These are phyloP conservation scores for Combretum micranthum DNA, from an alignment of 345 rosid genomes.

Conservation along the genomic window DNA sequence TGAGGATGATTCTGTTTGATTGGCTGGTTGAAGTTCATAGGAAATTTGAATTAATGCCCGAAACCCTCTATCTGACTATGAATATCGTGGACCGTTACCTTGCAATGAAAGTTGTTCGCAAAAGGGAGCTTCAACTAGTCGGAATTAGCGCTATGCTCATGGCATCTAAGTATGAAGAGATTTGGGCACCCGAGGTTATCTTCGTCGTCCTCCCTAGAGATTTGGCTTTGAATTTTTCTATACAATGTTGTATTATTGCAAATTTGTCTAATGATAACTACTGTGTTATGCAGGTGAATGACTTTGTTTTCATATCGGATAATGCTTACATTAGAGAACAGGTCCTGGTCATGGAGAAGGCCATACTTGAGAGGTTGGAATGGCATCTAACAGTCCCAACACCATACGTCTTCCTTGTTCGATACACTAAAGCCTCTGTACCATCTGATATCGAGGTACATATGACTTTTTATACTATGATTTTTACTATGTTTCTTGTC, in stretches of 20 bases:
- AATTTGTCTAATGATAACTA: neutral
- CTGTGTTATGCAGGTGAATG: constrained; percentile 51
- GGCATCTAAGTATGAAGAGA: constrained; percentile 94
- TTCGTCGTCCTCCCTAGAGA: neutral
- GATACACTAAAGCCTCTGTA: constrained; percentile 69
- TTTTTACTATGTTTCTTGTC: neutral
- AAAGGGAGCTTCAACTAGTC: constrained; percentile 71
- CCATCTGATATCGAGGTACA: constrained; percentile 49
- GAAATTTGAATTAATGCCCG: constrained; percentile 77
- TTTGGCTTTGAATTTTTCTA: neutral
- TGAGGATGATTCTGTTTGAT: constrained; percentile 80
- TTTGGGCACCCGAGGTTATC: constrained; percentile 86
- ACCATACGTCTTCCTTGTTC: constrained; percentile 70
- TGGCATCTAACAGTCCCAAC: constrained; percentile 89
- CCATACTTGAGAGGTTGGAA: constrained; percentile 58
- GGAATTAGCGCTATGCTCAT: constrained; percentile 84
- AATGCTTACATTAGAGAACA: constrained; percentile 71
- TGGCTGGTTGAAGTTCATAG: constrained; percentile 87
- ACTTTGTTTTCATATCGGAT: constrained; percentile 79
- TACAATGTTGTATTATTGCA: neutral
- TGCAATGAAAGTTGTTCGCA: constrained; percentile 44
- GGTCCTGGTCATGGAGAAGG: constrained; percentile 73
- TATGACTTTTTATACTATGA: neutral
- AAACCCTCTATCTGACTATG: constrained; percentile 74
- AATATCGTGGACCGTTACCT: constrained; percentile 77